Evolutionary conservation across 441 rosid species (phyloP).

Genomic region (Isatis lusitanica): DNA sequence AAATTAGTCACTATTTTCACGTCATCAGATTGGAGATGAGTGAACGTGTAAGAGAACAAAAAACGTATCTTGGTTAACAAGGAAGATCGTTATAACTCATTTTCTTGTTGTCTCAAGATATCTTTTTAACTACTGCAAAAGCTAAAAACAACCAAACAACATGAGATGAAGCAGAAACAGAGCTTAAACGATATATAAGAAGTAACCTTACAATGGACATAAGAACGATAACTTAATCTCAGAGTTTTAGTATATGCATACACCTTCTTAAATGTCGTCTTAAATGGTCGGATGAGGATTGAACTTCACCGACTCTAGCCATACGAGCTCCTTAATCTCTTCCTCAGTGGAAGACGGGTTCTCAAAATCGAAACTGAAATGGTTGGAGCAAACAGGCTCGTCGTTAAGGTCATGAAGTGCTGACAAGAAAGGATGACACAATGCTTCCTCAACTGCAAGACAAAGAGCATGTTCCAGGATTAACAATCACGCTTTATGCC

Average conservation of each 20-base stretch:
- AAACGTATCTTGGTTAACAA: not conserved
- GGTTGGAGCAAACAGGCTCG: slow-evolving; percentile 60
- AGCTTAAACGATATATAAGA: not conserved
- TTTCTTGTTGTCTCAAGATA: too few relatives aligned
- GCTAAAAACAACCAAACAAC: not conserved
- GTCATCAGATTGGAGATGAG: not conserved
- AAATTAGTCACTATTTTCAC: not conserved
- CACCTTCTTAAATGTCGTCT: not conserved
- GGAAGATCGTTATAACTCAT: not conserved
- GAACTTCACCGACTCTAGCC: slow-evolving; percentile 65
- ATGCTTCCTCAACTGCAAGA: slow-evolving; percentile 61
- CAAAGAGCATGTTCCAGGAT: not conserved
- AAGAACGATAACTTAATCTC: not conserved
- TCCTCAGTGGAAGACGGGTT: slow-evolving; percentile 64
- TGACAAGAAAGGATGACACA: slow-evolving; percentile 64
- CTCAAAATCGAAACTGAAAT: slow-evolving; percentile 67
- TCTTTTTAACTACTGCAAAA: not conserved
- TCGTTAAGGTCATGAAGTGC: slow-evolving; percentile 62
- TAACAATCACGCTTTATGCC: not conserved
- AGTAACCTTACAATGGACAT: not conserved
- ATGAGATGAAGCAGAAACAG: not conserved
- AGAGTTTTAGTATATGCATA: not conserved
- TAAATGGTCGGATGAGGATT: slow-evolving; percentile 33
- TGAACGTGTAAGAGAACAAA: not conserved
- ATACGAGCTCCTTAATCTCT: slow-evolving; percentile 68